Evolutionary conservation across 116 monocot species (phyloP).

Genomic region (Trichopus zeylanicus): DNA sequence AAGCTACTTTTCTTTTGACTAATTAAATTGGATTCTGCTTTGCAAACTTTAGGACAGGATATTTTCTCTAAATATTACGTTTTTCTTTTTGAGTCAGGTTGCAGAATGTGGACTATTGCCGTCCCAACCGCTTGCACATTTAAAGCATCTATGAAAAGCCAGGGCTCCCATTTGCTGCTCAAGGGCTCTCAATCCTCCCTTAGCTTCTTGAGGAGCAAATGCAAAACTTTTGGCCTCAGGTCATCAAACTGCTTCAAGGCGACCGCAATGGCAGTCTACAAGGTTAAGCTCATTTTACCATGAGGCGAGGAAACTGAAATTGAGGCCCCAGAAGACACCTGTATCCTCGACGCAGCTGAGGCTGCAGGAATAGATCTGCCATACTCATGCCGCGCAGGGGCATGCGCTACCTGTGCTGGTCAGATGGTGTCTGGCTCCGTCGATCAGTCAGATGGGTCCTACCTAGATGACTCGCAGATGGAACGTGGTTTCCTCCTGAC

Average conservation of each 20-base stretch:
- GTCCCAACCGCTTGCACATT: neutral
- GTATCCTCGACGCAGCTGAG: constrained; percentile 79
- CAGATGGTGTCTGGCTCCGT: constrained; percentile 47
- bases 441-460: constrained; percentile 82
- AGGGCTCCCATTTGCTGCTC: neutral
- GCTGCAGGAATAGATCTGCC: constrained; percentile 66
- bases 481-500: constrained; percentile 53
- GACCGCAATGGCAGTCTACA: constrained; percentile 48
- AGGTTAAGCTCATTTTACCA: constrained; percentile 65
- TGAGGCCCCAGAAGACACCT: constrained; percentile 67
- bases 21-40: too few relatives aligned
- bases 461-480: constrained; percentile 56
- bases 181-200: constrained; percentile 19
- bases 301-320: constrained; percentile 60
- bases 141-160: neutral
- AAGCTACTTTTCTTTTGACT: neutral
- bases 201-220: constrained; percentile 14
- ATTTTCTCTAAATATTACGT: neutral
- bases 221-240: constrained; percentile 25
- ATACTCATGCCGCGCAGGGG: constrained; percentile 77
- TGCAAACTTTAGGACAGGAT: too few relatives aligned
- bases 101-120: neutral
- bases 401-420: constrained; percentile 87
- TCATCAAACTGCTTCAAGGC: constrained; percentile 28
- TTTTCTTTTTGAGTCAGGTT: neutral